phyloP scores from a whole-genome alignment of 495 filamentous ascomycete species.

The Penicillium cinerascens region DNA sequence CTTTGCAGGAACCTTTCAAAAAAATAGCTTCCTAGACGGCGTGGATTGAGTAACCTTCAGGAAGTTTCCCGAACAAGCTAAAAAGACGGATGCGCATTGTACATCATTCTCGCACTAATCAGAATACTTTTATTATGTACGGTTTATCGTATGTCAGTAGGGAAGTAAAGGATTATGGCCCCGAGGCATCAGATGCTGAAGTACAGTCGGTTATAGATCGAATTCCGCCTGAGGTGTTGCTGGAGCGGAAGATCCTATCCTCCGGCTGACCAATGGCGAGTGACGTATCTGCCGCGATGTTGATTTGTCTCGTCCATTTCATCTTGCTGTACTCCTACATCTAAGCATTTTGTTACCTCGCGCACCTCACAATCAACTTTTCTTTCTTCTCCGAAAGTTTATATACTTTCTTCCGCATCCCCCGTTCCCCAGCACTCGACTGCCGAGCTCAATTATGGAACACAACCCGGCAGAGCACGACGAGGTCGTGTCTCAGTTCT shows the following conservation, averaged over 20 bases:
- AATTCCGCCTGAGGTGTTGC: conserved; percentile 4
- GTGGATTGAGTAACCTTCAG: too few relatives aligned
- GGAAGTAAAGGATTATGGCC: neutral
- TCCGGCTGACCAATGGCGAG: conserved; percentile 47
- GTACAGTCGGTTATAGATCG: neutral
- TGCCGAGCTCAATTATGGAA: conserved; percentile 41
- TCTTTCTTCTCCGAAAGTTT: neutral
- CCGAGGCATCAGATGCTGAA: neutral
- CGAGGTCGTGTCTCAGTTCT: conserved; percentile 68
- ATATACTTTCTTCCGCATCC: neutral
- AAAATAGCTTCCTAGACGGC: too few relatives aligned
- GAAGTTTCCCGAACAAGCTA: too few relatives aligned
- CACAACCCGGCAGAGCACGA: conserved; percentile 60
- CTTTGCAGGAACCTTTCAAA: too few relatives aligned
- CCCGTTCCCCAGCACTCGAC: neutral
- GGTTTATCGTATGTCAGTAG: too few relatives aligned
- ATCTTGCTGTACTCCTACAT: conserved; percentile 13
- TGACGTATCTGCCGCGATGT: conserved; percentile 39
- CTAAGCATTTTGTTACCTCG: neutral
- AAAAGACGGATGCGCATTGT: too few relatives aligned
- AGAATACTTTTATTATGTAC: too few relatives aligned
- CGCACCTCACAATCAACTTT: neutral
- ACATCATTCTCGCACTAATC: too few relatives aligned
- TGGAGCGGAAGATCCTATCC: conserved; percentile 27
- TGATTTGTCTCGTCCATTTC: conserved; percentile 18